Evolutionary conservation across 2,329 filamentous ascomycete genomes (phyloP), one percentile per base, ranked within the genome.

Genomic region (Ophiostoma ulmi): DNA sequence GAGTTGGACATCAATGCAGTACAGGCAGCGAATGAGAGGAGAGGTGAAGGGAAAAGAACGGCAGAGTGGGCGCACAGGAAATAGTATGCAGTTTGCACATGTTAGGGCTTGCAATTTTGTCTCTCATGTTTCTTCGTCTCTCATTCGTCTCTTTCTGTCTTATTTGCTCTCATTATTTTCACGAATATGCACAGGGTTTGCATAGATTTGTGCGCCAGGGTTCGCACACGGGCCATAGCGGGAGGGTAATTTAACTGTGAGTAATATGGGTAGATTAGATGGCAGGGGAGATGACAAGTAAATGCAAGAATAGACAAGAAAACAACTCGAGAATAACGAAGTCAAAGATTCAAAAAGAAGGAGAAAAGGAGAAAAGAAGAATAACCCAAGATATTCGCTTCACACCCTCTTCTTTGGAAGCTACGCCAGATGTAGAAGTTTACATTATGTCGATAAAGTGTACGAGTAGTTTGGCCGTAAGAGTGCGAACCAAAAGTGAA

Each of bases 1-100:
- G 52, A 58, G 31, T 71, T 71, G 70, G 70, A 71, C 70, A 52
- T 48, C 70, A 71, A 71, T 6, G 70, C 70, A 71, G 70, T 66
- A 69, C 58, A 44, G 58, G 35, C 52, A 63, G 31, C 61, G 61
- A 64, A 64, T 64, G 20, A 58, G 58, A 38, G 11, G 41, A 22
- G n/a, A 44, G 20, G 39, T 35, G n/a, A 38, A 31, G 13, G 13
- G 17, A 14, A 22, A 55, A 22, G 26, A 6, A 8, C 41, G 41
- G 41, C 41, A 44, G 44, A 48, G 44, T 20, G 44, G 44, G 8
- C 44, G 44, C 44, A 48, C 44, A 48, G n/a, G 31, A 3, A 31
- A 31, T 31, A 31, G 55, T n/a, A 2, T 64, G 61, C 31, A 61
- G 26, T 8, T 8, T 6, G 58, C 26, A 63, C 31, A 36, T 36